Conservation (phyloP, 2,329 filamentous ascomycete species). For the Zalaria obscura region DNA sequence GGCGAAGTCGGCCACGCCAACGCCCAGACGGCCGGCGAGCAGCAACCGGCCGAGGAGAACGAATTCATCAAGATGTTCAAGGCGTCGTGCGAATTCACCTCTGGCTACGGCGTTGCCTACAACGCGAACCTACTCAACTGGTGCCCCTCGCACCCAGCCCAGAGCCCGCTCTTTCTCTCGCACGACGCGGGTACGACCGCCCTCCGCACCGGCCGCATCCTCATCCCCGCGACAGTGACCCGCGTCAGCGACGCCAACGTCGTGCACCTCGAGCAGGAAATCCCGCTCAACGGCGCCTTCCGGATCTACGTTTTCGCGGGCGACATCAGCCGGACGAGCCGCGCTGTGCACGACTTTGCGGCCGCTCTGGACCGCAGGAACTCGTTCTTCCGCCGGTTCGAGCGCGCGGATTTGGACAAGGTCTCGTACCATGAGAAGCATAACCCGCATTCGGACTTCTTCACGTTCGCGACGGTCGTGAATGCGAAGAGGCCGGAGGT, state of each 20-base stretch:
- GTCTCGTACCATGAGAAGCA: slow-evolving; percentile 67
- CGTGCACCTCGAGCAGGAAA: slow-evolving; percentile 78
- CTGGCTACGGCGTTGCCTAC: slow-evolving; percentile 82
- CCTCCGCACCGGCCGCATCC: slow-evolving; percentile 58
- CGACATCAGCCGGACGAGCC: slow-evolving; percentile 40
- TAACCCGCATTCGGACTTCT: slow-evolving; percentile 74
- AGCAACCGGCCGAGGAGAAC: slow-evolving; percentile 42
- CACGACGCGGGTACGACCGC: slow-evolving; percentile 38
- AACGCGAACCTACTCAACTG: slow-evolving; percentile 73
- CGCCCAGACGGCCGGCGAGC: slow-evolving; percentile 27
- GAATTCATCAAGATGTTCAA: slow-evolving; percentile 86
- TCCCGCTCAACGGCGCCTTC: slow-evolving; percentile 79
- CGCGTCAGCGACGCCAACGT: slow-evolving; percentile 79
- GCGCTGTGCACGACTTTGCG: slow-evolving; percentile 58
- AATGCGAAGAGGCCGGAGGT: slow-evolving; percentile 52
- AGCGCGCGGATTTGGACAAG: slow-evolving; percentile 43
- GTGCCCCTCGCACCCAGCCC: slow-evolving; percentile 56
- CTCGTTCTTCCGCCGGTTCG: slow-evolving; percentile 60
- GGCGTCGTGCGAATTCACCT: slow-evolving; percentile 80
- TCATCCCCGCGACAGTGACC: slow-evolving; percentile 69
- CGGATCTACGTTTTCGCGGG: slow-evolving; percentile 80
- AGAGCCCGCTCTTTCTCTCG: slow-evolving; percentile 56
- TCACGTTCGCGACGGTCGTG: slow-evolving; percentile 65
- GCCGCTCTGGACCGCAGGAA: slow-evolving; percentile 46
- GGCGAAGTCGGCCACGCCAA: slow-evolving; percentile 57